Percentiles rank a stretch among this genome's conserved stretches.
Conservation (phyloP, 805 yeast genomes). For the Pachysolen tannophilus region DNA sequence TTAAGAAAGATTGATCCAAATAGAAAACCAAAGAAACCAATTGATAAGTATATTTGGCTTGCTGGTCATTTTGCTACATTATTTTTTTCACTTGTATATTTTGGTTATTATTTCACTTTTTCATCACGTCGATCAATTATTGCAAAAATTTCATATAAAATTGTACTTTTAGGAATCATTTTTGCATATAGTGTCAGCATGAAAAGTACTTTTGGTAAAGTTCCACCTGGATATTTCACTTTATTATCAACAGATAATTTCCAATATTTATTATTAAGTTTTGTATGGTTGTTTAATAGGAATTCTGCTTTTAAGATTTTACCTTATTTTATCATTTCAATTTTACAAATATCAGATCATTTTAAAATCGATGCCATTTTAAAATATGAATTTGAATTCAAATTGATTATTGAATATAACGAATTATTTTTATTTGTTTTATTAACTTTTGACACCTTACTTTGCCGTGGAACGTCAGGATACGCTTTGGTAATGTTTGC, state of each 20-base stretch:
- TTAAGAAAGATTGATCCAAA: conserved; percentile 25
- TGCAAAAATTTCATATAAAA: conserved; percentile 45
- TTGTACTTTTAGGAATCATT: conserved; percentile 49
- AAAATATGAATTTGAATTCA: conserved; percentile 29
- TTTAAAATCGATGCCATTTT: conserved; percentile 34
- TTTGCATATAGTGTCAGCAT: conserved; percentile 45
- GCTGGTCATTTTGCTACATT: conserved; percentile 45
- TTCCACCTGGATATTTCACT: conserved; percentile 53
- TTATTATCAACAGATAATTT: conserved; percentile 69
- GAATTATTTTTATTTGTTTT: conserved; percentile 49
- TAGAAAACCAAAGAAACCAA: conserved; percentile 26
- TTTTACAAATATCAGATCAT: conserved; percentile 42
- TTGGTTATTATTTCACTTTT: conserved; percentile 23
- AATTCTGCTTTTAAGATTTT: conserved; percentile 55
- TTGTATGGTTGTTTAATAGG: conserved; percentile 57
- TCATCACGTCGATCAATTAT: conserved; percentile 31
- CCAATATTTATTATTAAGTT: conserved; percentile 52
- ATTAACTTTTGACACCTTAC: conserved; percentile 48
- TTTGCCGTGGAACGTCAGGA: conserved; percentile 63
- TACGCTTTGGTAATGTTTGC: conserved; percentile 52
- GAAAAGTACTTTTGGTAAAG: conserved; percentile 50
- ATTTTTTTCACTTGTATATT: conserved; percentile 31
- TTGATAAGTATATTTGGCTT: conserved; percentile 45
- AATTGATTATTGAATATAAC: conserved; percentile 46
- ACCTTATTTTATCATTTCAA: conserved; percentile 51